Conservation (phyloP, 768 basidiomycete species). For the Tulasnella sp. region DNA sequence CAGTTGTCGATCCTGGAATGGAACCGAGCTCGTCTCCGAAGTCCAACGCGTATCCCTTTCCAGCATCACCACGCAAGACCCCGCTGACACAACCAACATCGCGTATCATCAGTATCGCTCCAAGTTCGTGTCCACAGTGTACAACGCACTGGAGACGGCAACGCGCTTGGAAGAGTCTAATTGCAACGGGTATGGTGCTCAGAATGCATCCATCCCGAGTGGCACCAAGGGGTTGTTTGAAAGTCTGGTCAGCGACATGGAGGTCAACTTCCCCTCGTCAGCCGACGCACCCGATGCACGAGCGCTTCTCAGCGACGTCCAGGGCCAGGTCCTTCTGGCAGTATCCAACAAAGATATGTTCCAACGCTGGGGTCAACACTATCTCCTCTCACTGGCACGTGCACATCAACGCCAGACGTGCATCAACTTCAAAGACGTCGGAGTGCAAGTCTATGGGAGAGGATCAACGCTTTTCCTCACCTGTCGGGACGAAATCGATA, state of each 20-base stretch:
- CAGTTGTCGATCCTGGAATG: too few species aligned
- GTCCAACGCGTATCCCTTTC: too few species aligned
- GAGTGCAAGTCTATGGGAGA: background rate
- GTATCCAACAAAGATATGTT: background rate
- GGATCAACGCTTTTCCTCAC: slow-evolving; percentile 16
- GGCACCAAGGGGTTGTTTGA: background rate
- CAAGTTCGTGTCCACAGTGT: too few species aligned
- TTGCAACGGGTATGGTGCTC: background rate
- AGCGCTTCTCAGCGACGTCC: background rate
- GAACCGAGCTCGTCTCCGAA: too few species aligned
- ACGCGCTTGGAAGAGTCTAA: background rate
- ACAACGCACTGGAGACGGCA: too few species aligned
- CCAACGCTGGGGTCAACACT: slow-evolving; percentile 2
- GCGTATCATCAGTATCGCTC: too few species aligned
- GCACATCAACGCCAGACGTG: slow-evolving; percentile 1
- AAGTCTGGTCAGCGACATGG: background rate
- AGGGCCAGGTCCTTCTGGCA: background rate
- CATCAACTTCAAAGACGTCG: slow-evolving; percentile 1
- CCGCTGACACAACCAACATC: too few species aligned
- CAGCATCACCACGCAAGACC: too few species aligned
- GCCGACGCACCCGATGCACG: background rate
- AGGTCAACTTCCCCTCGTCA: background rate
- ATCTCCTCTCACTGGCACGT: background rate
- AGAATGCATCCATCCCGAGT: background rate
- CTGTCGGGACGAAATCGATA: slow-evolving; percentile 17